These are phyloP conservation scores for Gossypium turneri DNA, from an alignment of 345 rosid species.

Conservation along the genomic window DNA sequence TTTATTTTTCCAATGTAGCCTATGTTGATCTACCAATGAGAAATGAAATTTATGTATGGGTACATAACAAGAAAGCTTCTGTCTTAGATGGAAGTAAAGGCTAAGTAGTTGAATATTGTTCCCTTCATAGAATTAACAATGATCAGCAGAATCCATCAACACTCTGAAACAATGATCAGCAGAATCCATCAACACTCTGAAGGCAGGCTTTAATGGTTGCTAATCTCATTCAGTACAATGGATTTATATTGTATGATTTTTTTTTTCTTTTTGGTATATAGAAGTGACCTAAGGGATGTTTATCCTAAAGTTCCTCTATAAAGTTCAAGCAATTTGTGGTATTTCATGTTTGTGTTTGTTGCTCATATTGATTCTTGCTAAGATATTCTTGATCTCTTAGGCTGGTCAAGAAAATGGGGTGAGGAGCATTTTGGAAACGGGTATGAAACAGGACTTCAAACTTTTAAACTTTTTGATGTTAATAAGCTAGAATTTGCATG, in stretches of 20 bases:
- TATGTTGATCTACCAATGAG: not conserved
- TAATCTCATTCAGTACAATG: not conserved
- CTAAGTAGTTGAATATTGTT: not conserved
- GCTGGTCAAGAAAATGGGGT: constrained; percentile 99
- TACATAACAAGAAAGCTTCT: not conserved
- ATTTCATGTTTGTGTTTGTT: not conserved
- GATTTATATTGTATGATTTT: not conserved
- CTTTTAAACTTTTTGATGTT: not conserved
- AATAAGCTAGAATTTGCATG: not conserved
- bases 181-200: not conserved
- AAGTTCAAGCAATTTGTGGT: not conserved
- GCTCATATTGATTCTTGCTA: not conserved
- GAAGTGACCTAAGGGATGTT: not conserved
- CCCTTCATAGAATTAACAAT: not conserved
- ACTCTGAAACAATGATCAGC: not conserved
- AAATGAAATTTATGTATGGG: not conserved
- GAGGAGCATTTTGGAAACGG: constrained; percentile 98
- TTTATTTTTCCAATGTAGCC: not conserved
- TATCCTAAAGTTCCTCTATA: not conserved
- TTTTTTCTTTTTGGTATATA: not conserved
- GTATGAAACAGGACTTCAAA: constrained; percentile 34
- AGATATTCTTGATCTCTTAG: constrained; percentile 29
- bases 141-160: not conserved
- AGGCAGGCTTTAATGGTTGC: not conserved
- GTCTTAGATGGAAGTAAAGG: not conserved